phyloP scores from a whole-genome alignment of 768 basidiomycete species.

The Tylopilus subfusipes region DNA sequence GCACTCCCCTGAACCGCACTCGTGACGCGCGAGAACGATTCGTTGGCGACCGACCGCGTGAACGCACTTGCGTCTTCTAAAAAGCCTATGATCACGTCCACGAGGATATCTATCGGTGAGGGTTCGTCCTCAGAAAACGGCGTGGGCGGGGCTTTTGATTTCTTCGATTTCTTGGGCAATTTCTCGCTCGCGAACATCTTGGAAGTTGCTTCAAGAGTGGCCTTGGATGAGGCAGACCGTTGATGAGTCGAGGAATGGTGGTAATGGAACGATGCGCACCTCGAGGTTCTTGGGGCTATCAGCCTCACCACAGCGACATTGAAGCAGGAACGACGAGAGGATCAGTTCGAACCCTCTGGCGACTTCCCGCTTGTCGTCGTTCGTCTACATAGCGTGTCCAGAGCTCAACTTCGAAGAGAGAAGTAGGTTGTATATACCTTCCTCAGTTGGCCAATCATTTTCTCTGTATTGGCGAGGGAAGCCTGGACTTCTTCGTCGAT shows the following conservation, averaged over 20 bases:
- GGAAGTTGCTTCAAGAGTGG: slow-evolving; percentile 55
- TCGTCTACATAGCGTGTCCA: slow-evolving; percentile 3
- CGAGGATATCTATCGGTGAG: slow-evolving; percentile 76
- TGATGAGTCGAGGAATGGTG: neutral
- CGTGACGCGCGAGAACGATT: slow-evolving; percentile 74
- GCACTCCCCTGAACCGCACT: slow-evolving; percentile 63
- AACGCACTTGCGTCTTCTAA: slow-evolving; percentile 81
- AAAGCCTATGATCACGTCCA: slow-evolving; percentile 88
- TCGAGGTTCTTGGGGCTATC: slow-evolving; percentile 62
- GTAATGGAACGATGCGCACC: slow-evolving; percentile 36
- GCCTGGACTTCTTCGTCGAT: slow-evolving; percentile 52
- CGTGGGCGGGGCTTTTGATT: slow-evolving; percentile 22
- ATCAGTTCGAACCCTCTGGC: slow-evolving; percentile 71
- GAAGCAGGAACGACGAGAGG: slow-evolving; percentile 64
- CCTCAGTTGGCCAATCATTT: slow-evolving; percentile 40
- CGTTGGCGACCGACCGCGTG: slow-evolving; percentile 73
- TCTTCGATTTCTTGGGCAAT: slow-evolving; percentile 39
- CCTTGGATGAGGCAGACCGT: slow-evolving; percentile 36
- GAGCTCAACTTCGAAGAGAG: neutral
- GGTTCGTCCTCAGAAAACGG: slow-evolving; percentile 30
- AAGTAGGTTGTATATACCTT: slow-evolving; percentile 39
- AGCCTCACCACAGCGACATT: slow-evolving; percentile 64
- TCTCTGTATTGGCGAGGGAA: slow-evolving; percentile 45
- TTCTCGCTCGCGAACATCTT: slow-evolving; percentile 47
- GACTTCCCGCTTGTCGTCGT: slow-evolving; percentile 15